Conservation (phyloP, 2,329 filamentous ascomycete species). For the Colletotrichum aenigma region DNA sequence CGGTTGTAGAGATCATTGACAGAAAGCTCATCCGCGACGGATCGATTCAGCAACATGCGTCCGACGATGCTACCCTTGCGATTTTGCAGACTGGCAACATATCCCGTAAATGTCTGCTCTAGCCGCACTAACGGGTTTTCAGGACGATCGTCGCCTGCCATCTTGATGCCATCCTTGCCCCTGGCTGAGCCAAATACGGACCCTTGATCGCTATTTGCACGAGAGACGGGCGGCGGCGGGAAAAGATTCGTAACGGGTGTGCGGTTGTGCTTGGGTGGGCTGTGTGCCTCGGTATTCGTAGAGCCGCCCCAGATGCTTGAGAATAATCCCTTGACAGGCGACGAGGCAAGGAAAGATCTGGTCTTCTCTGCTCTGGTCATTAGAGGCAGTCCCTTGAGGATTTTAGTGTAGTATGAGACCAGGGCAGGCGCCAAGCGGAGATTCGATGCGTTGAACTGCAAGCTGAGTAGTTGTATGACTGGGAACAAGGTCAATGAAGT, state of each 20-base stretch:
- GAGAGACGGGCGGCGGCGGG: constrained; percentile 37
- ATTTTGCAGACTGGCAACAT: constrained; percentile 80
- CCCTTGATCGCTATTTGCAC: constrained; percentile 49
- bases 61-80: constrained; percentile 88
- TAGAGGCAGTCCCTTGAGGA: constrained; percentile 72
- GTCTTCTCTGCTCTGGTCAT: constrained; percentile 67
- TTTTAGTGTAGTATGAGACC: constrained; percentile 78
- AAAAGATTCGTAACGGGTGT: constrained; percentile 42
- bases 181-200: constrained; percentile 61
- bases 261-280: constrained; percentile 42
- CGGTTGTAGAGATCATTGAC: constrained; percentile 93
- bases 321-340: constrained; percentile 81
- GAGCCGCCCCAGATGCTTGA: constrained; percentile 78
- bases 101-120: constrained; percentile 85
- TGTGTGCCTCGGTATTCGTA: constrained; percentile 45
- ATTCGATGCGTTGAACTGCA: constrained; percentile 72
- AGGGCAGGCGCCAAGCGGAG: constrained; percentile 68
- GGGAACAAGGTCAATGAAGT: constrained; percentile 35
- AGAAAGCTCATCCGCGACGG: constrained; percentile 73
- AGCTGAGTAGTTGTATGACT: constrained; percentile 76
- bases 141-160: constrained; percentile 55
- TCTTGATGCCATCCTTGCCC: constrained; percentile 48
- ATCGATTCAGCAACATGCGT: constrained; percentile 73
- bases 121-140: constrained; percentile 74
- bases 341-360: constrained; percentile 75